Percentiles rank a stretch among this genome's conserved stretches.
Conservation (phyloP, 1,284 basidiomycete genomes). For the Cutaneotrichosporon cavernicola region DNA sequence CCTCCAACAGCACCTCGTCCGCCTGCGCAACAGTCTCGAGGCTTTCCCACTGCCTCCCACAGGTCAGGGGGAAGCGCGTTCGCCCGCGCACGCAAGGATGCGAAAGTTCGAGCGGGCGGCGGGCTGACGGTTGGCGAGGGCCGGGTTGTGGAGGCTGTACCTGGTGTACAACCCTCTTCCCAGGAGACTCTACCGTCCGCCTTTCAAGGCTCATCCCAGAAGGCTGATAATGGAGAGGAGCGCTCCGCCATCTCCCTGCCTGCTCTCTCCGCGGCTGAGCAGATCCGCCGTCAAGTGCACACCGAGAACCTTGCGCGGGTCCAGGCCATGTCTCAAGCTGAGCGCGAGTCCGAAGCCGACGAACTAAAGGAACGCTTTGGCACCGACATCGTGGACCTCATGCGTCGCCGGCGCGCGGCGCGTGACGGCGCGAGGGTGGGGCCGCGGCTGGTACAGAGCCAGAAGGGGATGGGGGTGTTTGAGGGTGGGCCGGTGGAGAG, state of each 20-base stretch:
- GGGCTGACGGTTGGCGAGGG: conserved; percentile 21
- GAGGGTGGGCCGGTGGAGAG: not conserved
- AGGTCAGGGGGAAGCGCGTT: conserved; percentile 20
- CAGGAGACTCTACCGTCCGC: too few species aligned
- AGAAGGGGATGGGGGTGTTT: not conserved
- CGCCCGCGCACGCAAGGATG: conserved; percentile 19
- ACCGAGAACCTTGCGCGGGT: conserved; percentile 55
- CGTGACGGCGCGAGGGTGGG: not conserved
- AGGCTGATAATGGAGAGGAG: not conserved
- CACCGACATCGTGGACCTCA: conserved; percentile 60
- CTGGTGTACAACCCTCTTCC: not conserved
- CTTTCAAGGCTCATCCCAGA: not conserved
- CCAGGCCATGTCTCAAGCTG: conserved; percentile 61
- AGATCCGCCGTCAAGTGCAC: conserved; percentile 27
- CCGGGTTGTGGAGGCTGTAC: conserved; percentile 19
- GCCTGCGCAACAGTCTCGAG: conserved; percentile 16
- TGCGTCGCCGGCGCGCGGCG: conserved; percentile 53
- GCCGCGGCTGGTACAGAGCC: not conserved
- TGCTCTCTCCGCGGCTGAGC: conserved; percentile 14
- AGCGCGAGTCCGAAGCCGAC: conserved; percentile 61
- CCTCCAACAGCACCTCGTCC: conserved; percentile 26
- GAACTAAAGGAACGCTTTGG: conserved; percentile 70
- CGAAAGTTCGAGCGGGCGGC: conserved; percentile 8
- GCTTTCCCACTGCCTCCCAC: conserved; percentile 24
- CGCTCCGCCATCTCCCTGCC: not conserved